Base-by-base conservation (phyloP, 2,329 filamentous ascomycete genomes). In the Pseudocercospora musae region DNA sequence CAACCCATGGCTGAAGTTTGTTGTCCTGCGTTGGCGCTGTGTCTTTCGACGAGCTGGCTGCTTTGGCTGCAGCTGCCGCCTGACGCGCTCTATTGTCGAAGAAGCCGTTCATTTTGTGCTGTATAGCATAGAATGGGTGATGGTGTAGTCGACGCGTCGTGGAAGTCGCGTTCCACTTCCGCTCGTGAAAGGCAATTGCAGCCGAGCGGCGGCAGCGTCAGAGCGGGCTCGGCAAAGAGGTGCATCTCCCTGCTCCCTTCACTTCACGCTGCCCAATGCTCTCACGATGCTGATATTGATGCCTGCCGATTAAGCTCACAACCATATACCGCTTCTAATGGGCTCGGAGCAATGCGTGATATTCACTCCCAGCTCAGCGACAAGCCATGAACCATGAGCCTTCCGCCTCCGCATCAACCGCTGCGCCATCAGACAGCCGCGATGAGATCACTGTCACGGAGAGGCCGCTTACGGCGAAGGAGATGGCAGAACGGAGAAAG, bases 21-120 rank as follows among this genome's bases (percentile, higher is more conserved):
- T 83, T 83, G 29, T 90, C 86, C 73, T 85, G 89, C 72, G 82
- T 83, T 62, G 80, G 78, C 31, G 80, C 84, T 67, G 87, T 84
- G 59, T 82, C 77, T 77, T 94, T 96, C 58, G 84, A 84, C 49
- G 89, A 86, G 76, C 86, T 89, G 44, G 85, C 81, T n/a, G 90
- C 88, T 10, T 88, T 90, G n/a, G 72, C 69, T 58, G 89, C 90
- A 74, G 92, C 92, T 37, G 81, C 84, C 44, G 82, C 82, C 66
- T 87, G 84, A 50, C 94, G 88, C 58, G 94, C 94, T 79, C 96
- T 96, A 72, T 97, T 84, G 76, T 96, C 94, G 79, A 99, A 99
- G 78, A 99, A 99, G 75, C 86, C 93, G 55, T 92, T 87, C 90
- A 97, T 96, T 49, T 23, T 63, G 59, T 49, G 44, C 23, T n/a